A percentile compares a stretch with the other conserved stretches of the same genome.
phyloP scores from a whole-genome alignment of 2,329 filamentous ascomycete genomes.

The Penicillium palitans region DNA sequence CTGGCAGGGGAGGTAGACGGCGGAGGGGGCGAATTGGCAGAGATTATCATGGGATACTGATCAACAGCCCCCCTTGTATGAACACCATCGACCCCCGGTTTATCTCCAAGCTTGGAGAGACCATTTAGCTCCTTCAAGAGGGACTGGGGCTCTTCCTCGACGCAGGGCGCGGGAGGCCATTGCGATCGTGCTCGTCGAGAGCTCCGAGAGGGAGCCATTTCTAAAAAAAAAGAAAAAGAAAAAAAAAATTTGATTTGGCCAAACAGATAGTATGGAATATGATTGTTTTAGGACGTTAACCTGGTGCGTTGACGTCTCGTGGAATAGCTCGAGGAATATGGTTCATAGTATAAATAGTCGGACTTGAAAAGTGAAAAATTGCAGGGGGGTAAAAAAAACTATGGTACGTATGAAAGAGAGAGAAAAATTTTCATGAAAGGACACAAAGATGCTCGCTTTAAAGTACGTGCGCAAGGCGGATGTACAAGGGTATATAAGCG shows the following conservation, averaged over 20 bases:
- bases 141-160: constrained; percentile 48
- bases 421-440: constrained; percentile 14
- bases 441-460: constrained; percentile 20
- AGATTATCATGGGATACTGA: constrained; percentile 47
- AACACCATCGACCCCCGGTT: constrained; percentile 36
- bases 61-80: constrained; percentile 44
- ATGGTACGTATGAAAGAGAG: constrained; percentile 5
- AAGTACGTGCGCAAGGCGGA: constrained; percentile 15
- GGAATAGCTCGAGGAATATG: constrained; percentile 14
- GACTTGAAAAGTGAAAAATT: constrained; percentile 7
- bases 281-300: constrained; percentile 18
- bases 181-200: constrained; percentile 26
- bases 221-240: not conserved
- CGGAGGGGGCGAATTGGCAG: constrained; percentile 27
- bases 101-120: constrained; percentile 31
- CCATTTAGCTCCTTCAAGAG: constrained; percentile 44
- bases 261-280: constrained; percentile 9
- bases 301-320: constrained; percentile 23
- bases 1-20: constrained; percentile 14
- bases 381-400: not conserved
- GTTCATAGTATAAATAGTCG: constrained; percentile 23
- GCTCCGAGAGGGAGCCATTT: constrained; percentile 26
- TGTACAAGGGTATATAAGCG: constrained; percentile 22
- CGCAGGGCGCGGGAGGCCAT: constrained; percentile 47
- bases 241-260: constrained; percentile 3